A percentile compares a stretch with the other conserved stretches of the same genome.
These are phyloP conservation scores for Acacia pycnantha DNA, from an alignment of 331 rosid genomes.

Conservation along the genomic window DNA sequence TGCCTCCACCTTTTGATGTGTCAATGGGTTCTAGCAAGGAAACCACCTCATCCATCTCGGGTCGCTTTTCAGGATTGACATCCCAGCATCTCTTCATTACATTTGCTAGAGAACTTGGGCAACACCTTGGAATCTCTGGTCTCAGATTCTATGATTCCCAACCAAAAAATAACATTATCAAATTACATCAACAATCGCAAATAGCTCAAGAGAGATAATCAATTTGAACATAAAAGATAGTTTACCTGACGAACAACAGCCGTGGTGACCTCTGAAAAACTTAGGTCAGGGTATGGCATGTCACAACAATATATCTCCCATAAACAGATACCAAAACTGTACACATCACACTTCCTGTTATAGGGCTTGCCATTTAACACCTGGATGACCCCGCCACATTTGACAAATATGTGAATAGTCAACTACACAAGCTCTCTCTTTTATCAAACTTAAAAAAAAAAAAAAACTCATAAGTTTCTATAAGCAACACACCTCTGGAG, in stretches of 20 bases:
- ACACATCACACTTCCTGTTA: constrained; percentile 87
- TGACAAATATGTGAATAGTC: constrained; percentile 23
- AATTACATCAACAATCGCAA: not conserved
- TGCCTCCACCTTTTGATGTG: constrained; percentile 90
- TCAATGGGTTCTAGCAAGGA: constrained; percentile 75
- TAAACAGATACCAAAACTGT: constrained; percentile 80
- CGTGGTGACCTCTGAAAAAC: constrained; percentile 82
- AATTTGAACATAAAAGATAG: not conserved
- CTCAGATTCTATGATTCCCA: constrained; percentile 63
- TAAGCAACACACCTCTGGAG: constrained; percentile 69
- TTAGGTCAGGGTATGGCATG: constrained; percentile 93
- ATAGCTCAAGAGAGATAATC: not conserved
- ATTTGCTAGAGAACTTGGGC: constrained; percentile 77
- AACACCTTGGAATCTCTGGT: constrained; percentile 90
- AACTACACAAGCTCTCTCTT: constrained; percentile 15
- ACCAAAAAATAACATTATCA: not conserved
- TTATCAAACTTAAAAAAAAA: not conserved
- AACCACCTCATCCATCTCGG: constrained; percentile 85
- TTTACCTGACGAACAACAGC: constrained; percentile 89
- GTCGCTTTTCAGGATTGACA: constrained; percentile 80
- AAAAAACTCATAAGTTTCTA: not conserved
- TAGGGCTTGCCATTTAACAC: constrained; percentile 90
- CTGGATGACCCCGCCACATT: constrained; percentile 42
- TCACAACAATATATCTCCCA: constrained; percentile 94
- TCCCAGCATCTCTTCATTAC: constrained; percentile 94